Percentiles rank a stretch among this genome's conserved stretches.
These are phyloP conservation scores for Aspergillus sclerotioniger DNA, from an alignment of 495 filamentous ascomycete species.

Conservation along the genomic window DNA sequence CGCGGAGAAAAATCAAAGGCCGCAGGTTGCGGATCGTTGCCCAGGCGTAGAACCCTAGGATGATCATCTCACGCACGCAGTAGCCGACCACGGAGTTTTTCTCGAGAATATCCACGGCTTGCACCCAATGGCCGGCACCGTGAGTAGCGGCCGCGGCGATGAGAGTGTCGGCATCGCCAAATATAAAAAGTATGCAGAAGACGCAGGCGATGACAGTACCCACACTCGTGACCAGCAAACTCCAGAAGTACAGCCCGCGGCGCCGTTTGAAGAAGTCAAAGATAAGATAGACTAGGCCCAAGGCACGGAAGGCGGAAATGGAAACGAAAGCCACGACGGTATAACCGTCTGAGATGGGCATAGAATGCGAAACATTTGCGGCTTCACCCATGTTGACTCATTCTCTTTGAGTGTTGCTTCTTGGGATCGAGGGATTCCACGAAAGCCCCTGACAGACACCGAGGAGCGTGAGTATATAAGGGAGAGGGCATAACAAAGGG, in stretches of 20 bases:
- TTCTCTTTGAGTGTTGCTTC: too few species aligned
- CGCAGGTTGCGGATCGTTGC: conserved; percentile 36
- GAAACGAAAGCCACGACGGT: conserved; percentile 32
- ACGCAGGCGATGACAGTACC: conserved; percentile 29
- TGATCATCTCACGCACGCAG: conserved; percentile 44
- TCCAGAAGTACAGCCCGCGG: conserved; percentile 47
- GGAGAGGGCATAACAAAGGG: too few species aligned
- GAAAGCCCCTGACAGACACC: too few species aligned
- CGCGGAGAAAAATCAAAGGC: conserved; percentile 27
- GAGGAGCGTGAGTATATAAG: too few species aligned
- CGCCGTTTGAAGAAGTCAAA: conserved; percentile 39
- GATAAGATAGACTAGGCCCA: conserved; percentile 40
- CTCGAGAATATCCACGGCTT: conserved; percentile 41
- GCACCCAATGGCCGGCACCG: conserved; percentile 14
- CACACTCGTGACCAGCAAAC: conserved; percentile 29
- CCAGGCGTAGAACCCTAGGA: conserved; percentile 50
- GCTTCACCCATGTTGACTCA: too few species aligned
- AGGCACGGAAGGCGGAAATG: conserved; percentile 34
- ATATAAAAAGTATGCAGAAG: conserved; percentile 27
- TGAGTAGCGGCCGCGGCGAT: conserved; percentile 34
- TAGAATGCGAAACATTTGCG: too few species aligned
- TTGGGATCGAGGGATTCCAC: too few species aligned
- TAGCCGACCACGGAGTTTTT: conserved; percentile 41
- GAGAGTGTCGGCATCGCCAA: conserved; percentile 31
- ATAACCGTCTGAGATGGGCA: conserved; percentile 16